Evolutionary conservation across 2,329 filamentous ascomycete species (phyloP), one percentile per base, ranked within the genome.

Genomic region (Fusarium oxysporum): DNA sequence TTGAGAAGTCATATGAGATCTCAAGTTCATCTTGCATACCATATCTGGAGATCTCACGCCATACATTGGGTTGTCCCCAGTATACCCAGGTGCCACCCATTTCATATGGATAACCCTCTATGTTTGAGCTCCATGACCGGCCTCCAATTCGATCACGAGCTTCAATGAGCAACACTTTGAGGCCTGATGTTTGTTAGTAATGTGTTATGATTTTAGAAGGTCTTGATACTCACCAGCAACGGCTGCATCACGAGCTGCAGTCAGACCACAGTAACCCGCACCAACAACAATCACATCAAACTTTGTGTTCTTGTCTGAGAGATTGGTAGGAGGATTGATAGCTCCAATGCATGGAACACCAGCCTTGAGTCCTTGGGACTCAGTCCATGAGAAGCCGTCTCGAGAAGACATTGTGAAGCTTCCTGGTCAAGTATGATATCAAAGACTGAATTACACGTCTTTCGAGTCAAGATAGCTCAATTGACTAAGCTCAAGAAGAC

Each of bases 11-110:
- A 30, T 82, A 83, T 0, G 82, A 83, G 6, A 78, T 51, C 32
- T 83, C 80, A 6, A 85, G 72, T 3, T 84, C 80, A 25, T 81
- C 77, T 19, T 80, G 78, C 81, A 87, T 83, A 7, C 81, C 76
- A 63, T 87, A 87, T n/a, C 85, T 74, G 1, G 81, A 78, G 6
- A 87, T 82, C 58, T 87, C 85, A 7, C 83, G 78, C 80, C 82
- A 85, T 6, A 85, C 76, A 37, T 84, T 82, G 0, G 84, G 77
- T 54, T 85, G 83, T 4, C 79, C 78, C 84, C 84, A 86, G 59
- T 83, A 83, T 1, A 87, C 80, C 85, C 85, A 87, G 0, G 85
- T 86, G 0, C 86, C 86, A 1, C 86, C 86, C 81, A 87, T 83
- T 56, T 87, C 86, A 54, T 82, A 86, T 0, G 81, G 80, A 19